Conservation (phyloP, 176 grass and related monocot species). For the Zizania latifolia region DNA sequence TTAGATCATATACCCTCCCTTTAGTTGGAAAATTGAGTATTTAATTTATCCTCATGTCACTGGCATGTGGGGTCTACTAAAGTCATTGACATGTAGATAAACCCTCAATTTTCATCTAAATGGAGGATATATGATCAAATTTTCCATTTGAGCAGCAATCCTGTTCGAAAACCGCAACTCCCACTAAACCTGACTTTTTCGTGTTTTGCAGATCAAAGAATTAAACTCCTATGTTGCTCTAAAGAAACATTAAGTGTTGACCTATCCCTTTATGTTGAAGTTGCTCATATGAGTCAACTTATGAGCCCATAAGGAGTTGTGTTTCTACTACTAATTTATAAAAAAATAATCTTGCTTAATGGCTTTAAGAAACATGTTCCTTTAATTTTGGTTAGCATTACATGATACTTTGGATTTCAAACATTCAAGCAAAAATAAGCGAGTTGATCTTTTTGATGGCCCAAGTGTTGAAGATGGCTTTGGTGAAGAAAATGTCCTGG, state of each 20-base stretch:
- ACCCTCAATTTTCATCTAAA: too few species aligned
- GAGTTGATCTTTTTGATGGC: slow-evolving; percentile 82
- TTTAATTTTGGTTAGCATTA: neutral
- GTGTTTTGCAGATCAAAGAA: slow-evolving; percentile 91
- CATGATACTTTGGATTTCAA: slow-evolving; percentile 35
- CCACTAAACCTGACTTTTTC: neutral
- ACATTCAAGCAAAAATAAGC: slow-evolving; percentile 78
- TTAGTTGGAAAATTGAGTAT: too few species aligned
- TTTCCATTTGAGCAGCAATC: too few species aligned
- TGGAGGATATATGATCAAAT: too few species aligned
- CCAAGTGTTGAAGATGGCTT: slow-evolving; percentile 69
- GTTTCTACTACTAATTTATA: neutral
- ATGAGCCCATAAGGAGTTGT: neutral
- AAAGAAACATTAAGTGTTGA: slow-evolving; percentile 88
- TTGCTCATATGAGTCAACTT: neutral
- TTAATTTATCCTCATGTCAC: too few species aligned
- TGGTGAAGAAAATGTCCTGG: slow-evolving; percentile 71
- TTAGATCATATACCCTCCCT: too few species aligned
- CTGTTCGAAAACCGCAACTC: slow-evolving; percentile 5
- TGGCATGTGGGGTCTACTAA: too few species aligned
- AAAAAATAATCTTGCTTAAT: neutral
- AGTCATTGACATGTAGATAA: too few species aligned
- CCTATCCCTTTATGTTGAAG: neutral
- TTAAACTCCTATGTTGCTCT: slow-evolving; percentile 92
- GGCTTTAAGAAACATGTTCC: neutral